phyloP scores from a whole-genome alignment of 495 filamentous ascomycete species.

The Alectoria sarmentosa region DNA sequence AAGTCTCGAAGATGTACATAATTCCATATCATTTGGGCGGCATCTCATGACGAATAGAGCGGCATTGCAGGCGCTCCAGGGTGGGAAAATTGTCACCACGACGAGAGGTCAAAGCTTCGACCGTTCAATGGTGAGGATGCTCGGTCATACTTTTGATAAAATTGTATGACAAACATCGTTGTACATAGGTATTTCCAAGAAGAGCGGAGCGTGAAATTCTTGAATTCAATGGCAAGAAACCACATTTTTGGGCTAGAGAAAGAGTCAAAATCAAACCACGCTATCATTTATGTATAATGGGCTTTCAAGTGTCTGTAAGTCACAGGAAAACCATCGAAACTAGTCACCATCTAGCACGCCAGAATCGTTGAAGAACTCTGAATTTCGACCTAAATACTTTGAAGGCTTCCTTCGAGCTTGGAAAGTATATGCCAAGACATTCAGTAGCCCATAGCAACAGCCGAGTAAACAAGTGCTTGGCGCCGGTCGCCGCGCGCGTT shows the following conservation, averaged over 20 bases:
- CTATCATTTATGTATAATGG: no score
- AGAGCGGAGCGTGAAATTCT: not conserved
- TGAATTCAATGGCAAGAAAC: not conserved
- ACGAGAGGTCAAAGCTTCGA: not conserved
- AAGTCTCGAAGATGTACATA: constrained; percentile 6
- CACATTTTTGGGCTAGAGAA: not conserved
- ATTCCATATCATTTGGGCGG: not conserved
- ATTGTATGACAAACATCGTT: not conserved
- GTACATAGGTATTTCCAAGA: not conserved
- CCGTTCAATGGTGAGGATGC: not conserved
- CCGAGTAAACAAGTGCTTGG: not conserved
- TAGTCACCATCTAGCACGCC: no score
- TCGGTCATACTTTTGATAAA: not conserved
- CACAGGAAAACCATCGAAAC: no score
- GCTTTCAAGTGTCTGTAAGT: no score
- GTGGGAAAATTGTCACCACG: not conserved
- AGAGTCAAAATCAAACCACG: no score
- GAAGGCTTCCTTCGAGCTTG: no score
- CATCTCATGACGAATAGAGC: not conserved
- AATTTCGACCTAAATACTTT: no score
- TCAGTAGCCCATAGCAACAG: not conserved
- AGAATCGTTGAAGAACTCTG: no score
- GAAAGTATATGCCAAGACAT: not conserved
- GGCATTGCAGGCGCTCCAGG: not conserved
- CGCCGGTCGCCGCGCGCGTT: constrained; percentile 3